Evolutionary conservation across 768 basidiomycete species (phyloP).

Genomic region (Hygrophorus pudorinus): DNA sequence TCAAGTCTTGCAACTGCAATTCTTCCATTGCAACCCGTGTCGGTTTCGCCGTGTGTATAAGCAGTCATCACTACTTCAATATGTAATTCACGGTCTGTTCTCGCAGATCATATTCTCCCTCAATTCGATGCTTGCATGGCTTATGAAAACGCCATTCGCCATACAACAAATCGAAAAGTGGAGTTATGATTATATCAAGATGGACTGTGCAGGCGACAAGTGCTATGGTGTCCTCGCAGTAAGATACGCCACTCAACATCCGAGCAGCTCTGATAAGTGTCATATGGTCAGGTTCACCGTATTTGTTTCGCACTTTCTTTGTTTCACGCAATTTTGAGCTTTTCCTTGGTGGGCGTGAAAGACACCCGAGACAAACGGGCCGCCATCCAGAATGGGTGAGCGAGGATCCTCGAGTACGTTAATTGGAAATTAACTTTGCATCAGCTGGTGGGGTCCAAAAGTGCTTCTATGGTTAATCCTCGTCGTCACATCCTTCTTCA

Average conservation of each 20-base stretch:
- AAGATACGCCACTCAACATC: constrained; percentile 15
- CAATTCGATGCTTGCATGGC: constrained; percentile 94
- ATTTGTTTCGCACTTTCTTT: constrained; percentile 92
- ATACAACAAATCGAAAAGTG: constrained; percentile 84
- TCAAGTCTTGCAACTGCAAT: constrained; percentile 98
- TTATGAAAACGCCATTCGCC: constrained; percentile 87
- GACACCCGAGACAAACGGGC: constrained; percentile 91
- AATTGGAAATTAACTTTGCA: background rate
- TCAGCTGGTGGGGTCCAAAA: constrained; percentile 98
- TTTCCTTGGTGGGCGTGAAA: constrained; percentile 74
- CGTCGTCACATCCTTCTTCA: constrained; percentile 78
- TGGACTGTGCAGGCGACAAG: constrained; percentile 88
- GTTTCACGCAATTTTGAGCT: constrained; percentile 76
- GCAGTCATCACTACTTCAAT: background rate
- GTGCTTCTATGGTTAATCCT: constrained; percentile 82
- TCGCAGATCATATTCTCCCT: constrained; percentile 85
- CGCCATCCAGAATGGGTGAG: constrained; percentile 92
- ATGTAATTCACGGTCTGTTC: background rate
- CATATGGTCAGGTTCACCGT: constrained; percentile 63
- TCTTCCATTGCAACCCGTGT: constrained; percentile 96
- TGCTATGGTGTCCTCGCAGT: constrained; percentile 97
- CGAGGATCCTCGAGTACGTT: background rate
- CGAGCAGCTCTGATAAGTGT: background rate
- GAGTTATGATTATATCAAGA: constrained; percentile 96
- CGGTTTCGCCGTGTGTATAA: constrained; percentile 71